Evolutionary conservation across 75 land plant genomes (phyloP).

Genomic region (Picea sitchensis): DNA sequence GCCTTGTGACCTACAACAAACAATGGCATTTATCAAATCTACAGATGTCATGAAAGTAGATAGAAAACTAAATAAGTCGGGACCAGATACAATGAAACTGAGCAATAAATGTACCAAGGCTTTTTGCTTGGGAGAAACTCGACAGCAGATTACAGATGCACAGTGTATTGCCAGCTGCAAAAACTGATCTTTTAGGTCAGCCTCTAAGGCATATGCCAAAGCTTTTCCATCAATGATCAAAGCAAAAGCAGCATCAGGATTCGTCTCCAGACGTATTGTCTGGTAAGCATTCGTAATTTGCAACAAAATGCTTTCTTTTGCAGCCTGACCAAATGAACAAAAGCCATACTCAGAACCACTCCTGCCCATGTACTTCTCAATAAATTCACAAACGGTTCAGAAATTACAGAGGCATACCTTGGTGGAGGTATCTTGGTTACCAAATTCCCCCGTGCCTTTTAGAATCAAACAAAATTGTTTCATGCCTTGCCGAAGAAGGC

Average conservation of each 20-base stretch:
- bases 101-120: slow-evolving; percentile 54
- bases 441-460: slow-evolving; percentile 23
- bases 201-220: slow-evolving; percentile 57
- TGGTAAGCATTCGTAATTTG: slow-evolving; percentile 47
- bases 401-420: slow-evolving; percentile 18
- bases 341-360: slow-evolving; percentile 1
- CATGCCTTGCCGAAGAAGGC: slow-evolving; percentile 88
- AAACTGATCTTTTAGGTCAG: slow-evolving; percentile 61
- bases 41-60: not conserved
- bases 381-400: not conserved
- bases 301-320: slow-evolving; percentile 45
- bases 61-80: slow-evolving; percentile 4
- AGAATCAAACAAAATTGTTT: slow-evolving; percentile 51
- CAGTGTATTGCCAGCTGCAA: slow-evolving; percentile 66
- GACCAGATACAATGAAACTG: not conserved
- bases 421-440: slow-evolving; percentile 29
- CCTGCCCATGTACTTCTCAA: not conserved
- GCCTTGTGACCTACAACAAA: slow-evolving; percentile 47
- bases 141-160: slow-evolving; percentile 89
- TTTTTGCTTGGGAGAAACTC: slow-evolving; percentile 95
- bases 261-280: slow-evolving; percentile 34
- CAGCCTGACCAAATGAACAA: slow-evolving; percentile 35
- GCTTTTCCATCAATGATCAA: slow-evolving; percentile 86
- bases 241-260: slow-evolving; percentile 55
- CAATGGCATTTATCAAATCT: not conserved